Base-by-base conservation (phyloP, 1,139 yeast species). In the Blastobotrys buckinghamii region DNA sequence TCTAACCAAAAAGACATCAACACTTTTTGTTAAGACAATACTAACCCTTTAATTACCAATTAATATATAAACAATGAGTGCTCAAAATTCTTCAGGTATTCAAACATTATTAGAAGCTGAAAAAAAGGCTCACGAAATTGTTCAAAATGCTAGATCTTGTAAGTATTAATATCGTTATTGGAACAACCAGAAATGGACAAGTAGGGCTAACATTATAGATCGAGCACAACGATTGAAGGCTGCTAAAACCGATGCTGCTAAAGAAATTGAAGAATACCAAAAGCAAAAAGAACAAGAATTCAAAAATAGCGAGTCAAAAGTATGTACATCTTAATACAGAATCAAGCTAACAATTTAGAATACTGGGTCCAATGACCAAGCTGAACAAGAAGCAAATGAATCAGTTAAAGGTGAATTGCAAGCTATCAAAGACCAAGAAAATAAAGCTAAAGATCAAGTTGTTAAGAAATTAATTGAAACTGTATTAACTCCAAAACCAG, bases 111-210 rank as follows among this genome's bases (percentile, higher is more conserved):
- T 70, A 47, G 74, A 70, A 59, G 95, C 97, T 51, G 98, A 92
- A 73, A 88, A 86, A 72, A 94, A 88, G 63, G 98, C 98, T 20
- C 97, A 95, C 59, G 94, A 84, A 62, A 86, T 90, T 57, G 97
- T 92, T 56, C 79, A 89, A 60, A 84, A 84, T 65, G 96, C 98
- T 34, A 85, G 96, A 74, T 75, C 80, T 60, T 82, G 77, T 73
- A 69, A 50, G 77, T 71, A 6, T 15, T 5, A 5, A 5, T 7
- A 22, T 5, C 4, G 7, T 5, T 5, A 22, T 29, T 6, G 12
- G 17, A 9, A 26, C 16, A 32, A 16, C 13, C 26, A n/a, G n/a
- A n/a, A n/a, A n/a, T n/a, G n/a, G n/a, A 19, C 41, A 8, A n/a
- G 24, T 22, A 24, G 20, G 36, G 30, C 19, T 19, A 17, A 38